Evolutionary conservation across 2,329 filamentous ascomycete species (phyloP).

Genomic region (Boeremia lycopersici): DNA sequence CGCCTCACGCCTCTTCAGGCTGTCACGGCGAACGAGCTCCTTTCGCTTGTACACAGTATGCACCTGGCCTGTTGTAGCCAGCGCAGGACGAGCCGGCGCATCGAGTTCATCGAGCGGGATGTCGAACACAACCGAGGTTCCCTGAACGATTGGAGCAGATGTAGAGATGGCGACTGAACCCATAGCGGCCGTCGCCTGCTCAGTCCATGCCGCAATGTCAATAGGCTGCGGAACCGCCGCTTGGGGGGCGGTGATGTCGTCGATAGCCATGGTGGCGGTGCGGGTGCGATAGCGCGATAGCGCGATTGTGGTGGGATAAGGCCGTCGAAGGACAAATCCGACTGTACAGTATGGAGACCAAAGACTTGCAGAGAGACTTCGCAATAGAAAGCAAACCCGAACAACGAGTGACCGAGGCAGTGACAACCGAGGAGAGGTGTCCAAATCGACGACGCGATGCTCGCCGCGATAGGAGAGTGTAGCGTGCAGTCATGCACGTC

Average conservation of each 20-base stretch:
- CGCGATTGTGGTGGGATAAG: constrained; percentile 3
- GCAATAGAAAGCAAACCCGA: background rate
- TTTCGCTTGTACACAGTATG: constrained; percentile 59
- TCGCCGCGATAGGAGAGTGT: constrained; percentile 25
- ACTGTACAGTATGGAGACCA: background rate
- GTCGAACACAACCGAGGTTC: constrained; percentile 68
- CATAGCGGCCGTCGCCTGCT: constrained; percentile 53
- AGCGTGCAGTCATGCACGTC: constrained; percentile 27
- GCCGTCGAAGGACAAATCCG: background rate
- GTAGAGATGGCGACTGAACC: constrained; percentile 49
- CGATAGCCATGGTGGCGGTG: constrained; percentile 43
- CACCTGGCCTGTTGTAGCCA: constrained; percentile 48
- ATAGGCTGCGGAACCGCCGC: constrained; percentile 39
- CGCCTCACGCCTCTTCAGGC: constrained; percentile 71
- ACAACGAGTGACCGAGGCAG: constrained; percentile 8
- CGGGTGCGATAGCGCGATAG: background rate
- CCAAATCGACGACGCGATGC: constrained; percentile 23
- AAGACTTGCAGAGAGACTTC: background rate
- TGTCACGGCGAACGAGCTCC: constrained; percentile 64
- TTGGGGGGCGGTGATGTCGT: constrained; percentile 28
- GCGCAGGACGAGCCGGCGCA: constrained; percentile 35
- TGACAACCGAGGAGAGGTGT: constrained; percentile 12
- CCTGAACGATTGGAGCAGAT: constrained; percentile 46
- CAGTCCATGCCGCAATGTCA: constrained; percentile 57
- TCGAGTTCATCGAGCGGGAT: constrained; percentile 74